Evolutionary conservation across 106 monocot species (phyloP).

Genomic region (Allium fistulosum): DNA sequence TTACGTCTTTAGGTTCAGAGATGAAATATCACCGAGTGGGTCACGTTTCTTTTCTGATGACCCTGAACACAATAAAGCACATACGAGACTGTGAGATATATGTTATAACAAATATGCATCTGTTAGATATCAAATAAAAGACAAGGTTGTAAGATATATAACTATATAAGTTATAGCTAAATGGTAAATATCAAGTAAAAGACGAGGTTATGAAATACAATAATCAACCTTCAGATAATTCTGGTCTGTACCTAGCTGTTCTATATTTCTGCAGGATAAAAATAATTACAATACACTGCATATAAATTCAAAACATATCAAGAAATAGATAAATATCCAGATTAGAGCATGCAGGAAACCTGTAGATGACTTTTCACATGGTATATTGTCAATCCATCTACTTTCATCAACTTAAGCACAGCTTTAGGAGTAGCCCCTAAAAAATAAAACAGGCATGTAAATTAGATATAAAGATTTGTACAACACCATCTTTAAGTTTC

Average conservation of each 20-base stretch:
- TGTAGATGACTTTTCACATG: constrained; percentile 97
- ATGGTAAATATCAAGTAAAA: background rate
- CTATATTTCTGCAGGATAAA: constrained; percentile 55
- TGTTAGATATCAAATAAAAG: background rate
- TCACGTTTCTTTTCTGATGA: constrained; percentile 38
- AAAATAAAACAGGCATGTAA: background rate
- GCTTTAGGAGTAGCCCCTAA: constrained; percentile 90
- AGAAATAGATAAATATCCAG: background rate
- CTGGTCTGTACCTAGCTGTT: constrained; percentile 54
- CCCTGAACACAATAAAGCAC: constrained; percentile 28
- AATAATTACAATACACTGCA: background rate
- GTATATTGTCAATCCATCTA: constrained; percentile 76
- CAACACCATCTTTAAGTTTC: too few species aligned
- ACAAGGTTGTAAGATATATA: background rate
- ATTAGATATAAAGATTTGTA: background rate
- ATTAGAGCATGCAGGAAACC: constrained; percentile 23
- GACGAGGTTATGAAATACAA: background rate
- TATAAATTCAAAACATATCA: too few species aligned
- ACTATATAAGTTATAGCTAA: background rate
- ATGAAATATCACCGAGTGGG: constrained; percentile 33
- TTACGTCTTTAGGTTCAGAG: constrained; percentile 55
- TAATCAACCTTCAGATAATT: constrained; percentile 42
- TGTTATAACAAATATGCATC: background rate
- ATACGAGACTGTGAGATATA: background rate
- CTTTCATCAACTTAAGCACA: constrained; percentile 87